These are phyloP conservation scores for Solanum paucissectum DNA, from an alignment of 257 asterid genomes.

Conservation along the genomic window DNA sequence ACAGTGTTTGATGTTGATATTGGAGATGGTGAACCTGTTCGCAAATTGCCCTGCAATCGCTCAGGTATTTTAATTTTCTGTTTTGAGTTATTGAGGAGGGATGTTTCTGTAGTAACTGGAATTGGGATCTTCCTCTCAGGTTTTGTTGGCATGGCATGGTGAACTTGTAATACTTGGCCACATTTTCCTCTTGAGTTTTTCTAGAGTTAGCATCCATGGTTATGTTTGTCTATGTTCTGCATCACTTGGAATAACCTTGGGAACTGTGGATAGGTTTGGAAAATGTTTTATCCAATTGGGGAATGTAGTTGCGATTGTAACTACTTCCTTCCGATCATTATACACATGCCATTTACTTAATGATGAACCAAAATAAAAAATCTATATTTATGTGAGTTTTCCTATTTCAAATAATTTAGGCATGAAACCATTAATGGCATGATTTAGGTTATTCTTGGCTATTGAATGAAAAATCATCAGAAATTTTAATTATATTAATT, in stretches of 20 bases:
- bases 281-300: background rate
- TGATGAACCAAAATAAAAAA: background rate
- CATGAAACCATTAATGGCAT: background rate
- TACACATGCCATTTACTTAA: background rate
- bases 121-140: background rate
- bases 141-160: background rate
- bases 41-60: slow-evolving; percentile 86
- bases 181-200: background rate
- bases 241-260: background rate
- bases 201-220: background rate
- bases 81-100: background rate
- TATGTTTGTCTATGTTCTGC: background rate
- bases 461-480: background rate
- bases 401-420: background rate
- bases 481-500: background rate
- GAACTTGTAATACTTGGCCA: background rate
- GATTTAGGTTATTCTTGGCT: background rate
- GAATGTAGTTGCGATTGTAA: background rate
- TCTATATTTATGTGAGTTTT: background rate
- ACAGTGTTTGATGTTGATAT: slow-evolving; percentile 97
- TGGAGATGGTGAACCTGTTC: slow-evolving; percentile 97
- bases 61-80: slow-evolving; percentile 46
- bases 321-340: background rate
- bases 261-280: background rate
- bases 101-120: background rate